phyloP scores from a whole-genome alignment of 2,329 filamentous ascomycete species.

The Hyphodiscus sp. region DNA sequence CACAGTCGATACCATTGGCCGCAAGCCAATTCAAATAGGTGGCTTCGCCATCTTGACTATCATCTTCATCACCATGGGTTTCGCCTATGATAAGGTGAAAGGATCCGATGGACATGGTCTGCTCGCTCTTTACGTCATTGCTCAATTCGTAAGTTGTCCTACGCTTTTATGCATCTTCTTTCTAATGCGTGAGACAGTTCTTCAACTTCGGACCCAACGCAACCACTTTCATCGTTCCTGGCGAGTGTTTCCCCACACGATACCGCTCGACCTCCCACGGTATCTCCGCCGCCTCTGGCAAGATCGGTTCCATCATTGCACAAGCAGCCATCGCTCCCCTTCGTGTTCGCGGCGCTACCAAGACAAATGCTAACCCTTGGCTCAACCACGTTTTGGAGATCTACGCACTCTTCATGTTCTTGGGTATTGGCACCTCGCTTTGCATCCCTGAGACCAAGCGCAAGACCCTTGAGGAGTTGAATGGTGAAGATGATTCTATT shows the following conservation, averaged over 20 bases:
- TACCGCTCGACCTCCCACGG: conserved; percentile 31
- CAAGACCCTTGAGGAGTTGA: conserved; percentile 62
- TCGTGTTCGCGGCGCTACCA: conserved; percentile 36
- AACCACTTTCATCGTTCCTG: conserved; percentile 33
- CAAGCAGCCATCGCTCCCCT: conserved; percentile 50
- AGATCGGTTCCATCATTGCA: conserved; percentile 31
- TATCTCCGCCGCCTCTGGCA: conserved; percentile 31
- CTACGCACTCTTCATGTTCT: conserved; percentile 74
- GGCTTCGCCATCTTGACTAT: conserved; percentile 57
- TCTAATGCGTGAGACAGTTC: conserved; percentile 31
- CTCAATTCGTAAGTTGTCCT: conserved; percentile 41
- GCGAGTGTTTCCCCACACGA: conserved; percentile 32
- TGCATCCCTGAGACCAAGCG: conserved; percentile 73
- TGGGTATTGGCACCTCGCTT: conserved; percentile 59
- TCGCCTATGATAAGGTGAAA: conserved; percentile 46
- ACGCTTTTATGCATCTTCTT: background rate
- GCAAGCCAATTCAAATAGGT: conserved; percentile 66
- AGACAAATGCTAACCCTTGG: conserved; percentile 35
- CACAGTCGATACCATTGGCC: conserved; percentile 70
- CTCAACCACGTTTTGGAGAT: conserved; percentile 71
- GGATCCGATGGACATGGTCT: conserved; percentile 42
- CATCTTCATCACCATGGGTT: conserved; percentile 58
- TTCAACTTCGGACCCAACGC: conserved; percentile 50
- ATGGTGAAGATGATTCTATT: background rate
- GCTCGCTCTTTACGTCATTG: conserved; percentile 56